Evolutionary conservation across 1,284 basidiomycete species (phyloP).

Genomic region (Apiotrichum porosum): DNA sequence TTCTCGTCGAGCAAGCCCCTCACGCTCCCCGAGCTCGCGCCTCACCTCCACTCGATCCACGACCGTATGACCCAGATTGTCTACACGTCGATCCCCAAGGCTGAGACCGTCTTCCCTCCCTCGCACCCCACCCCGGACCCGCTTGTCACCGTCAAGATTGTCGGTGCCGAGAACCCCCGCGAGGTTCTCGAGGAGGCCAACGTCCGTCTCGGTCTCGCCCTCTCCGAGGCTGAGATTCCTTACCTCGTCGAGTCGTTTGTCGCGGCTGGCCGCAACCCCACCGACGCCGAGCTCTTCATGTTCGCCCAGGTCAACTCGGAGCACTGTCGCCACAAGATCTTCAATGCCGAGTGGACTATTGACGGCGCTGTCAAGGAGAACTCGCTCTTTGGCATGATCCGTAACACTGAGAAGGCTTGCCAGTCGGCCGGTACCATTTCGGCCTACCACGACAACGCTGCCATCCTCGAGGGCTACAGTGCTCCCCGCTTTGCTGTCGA

Average conservation of each 20-base stretch:
- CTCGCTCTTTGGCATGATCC: slow-evolving; percentile 95
- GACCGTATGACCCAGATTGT: slow-evolving; percentile 94
- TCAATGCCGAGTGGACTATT: slow-evolving; percentile 95
- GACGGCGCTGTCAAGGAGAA: slow-evolving; percentile 64
- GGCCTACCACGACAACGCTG: slow-evolving; percentile 97
- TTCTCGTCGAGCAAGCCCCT: slow-evolving; percentile 55
- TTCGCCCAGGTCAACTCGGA: slow-evolving; percentile 99
- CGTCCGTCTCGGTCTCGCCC: slow-evolving; percentile 78
- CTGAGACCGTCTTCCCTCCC: slow-evolving; percentile 66
- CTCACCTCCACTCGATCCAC: slow-evolving; percentile 67
- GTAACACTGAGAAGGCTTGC: slow-evolving; percentile 80
- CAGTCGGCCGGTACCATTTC: slow-evolving; percentile 76
- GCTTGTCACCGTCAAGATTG: slow-evolving; percentile 63
- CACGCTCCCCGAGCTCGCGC: slow-evolving; percentile 44
- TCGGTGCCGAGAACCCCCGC: slow-evolving; percentile 53
- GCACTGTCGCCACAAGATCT: slow-evolving; percentile 99
- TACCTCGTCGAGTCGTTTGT: slow-evolving; percentile 90
- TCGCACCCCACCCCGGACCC: slow-evolving; percentile 57
- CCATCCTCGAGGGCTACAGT: slow-evolving; percentile 77
- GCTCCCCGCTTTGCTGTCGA: slow-evolving; percentile 71
- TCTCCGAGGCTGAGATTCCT: slow-evolving; percentile 83
- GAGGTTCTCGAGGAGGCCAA: slow-evolving; percentile 71
- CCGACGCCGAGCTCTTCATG: slow-evolving; percentile 99
- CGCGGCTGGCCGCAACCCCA: slow-evolving; percentile 72
- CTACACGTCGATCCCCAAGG: slow-evolving; percentile 58